Evolutionary conservation across 2,329 filamentous ascomycete genomes (phyloP), one percentile per base, ranked within the genome.

Genomic region (Ophiostoma ulmi): DNA sequence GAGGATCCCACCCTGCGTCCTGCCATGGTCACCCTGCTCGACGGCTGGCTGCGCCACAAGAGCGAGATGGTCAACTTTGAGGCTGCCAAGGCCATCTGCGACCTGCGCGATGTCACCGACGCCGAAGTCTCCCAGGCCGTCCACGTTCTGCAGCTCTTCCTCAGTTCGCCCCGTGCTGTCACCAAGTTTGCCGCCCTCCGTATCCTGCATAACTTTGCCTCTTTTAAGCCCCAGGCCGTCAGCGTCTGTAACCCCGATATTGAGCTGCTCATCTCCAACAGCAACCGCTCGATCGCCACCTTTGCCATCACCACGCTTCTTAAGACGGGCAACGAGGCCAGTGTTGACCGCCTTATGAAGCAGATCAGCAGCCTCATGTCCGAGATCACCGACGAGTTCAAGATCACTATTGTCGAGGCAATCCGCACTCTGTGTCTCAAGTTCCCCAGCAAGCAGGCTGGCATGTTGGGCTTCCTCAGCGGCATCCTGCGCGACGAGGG

Each of bases 51-150:
- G 80, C 89, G 94, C 79, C 94, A 98, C 82, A 98, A 99, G 90
- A 97, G 93, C 81, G 95, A 98, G 80, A 97, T 97, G 93, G 94
- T 99, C 82, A 98, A 97, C 84, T 97, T 99, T 76, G 95, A 99
- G 82, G 95, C 95, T 70, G 95, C 95, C 74, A 98, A 98, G 86
- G 94, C 94, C 69, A 97, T 99, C 77, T 97, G 94, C 83, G 92
- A 97, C 76, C 91, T 98, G 86, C 88, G 91, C 74, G 93, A 98
- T 79, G 91, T 98, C 66, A 94, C 92, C 71, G 95, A 99, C 78
- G 90, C 89, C 70, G 94, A 99, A 80, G 92, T 96, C 61, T 87
- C 91, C 61, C 93, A 97, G 80, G 94, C 94, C 38, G 93, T 99
- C 67, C 94, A 98, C 78, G 93, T 97, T 65, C 86, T 99, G 70